Evolutionary conservation across 108 stramenopile genomes (phyloP), one percentile per base, ranked within the genome.

Genomic region (Conticribra weissflogii): DNA sequence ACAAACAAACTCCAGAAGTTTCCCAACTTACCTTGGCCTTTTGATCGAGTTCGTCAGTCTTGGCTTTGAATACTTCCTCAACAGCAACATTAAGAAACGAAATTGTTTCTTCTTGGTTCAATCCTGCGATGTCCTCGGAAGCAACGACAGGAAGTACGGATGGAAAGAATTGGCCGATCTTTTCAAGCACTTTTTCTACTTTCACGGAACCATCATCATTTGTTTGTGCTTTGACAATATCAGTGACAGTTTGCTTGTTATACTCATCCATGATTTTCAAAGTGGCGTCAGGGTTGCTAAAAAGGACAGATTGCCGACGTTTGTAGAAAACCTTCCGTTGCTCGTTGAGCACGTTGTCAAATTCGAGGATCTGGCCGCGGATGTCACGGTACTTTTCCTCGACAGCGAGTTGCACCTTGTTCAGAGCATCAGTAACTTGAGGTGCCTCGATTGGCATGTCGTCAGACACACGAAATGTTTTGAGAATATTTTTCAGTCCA

Each of bases 381-480:
- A 93, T 90, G 32, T 92, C 92, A 22, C 86, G 82, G 55, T 93
- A 93, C 66, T 93, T 92, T 53, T 86, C 89, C 78, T 96, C 95
- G 18, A 96, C 95, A 1, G 81, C 88, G 19, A 74, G 63, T 59
- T 96, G 95, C 3, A 96, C 92, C 61, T 92, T 92, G 62, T 90
- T 81, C 68, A 96, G 63, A 17, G 92, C 87, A 9, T 93, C 88
- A 0, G 88, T 86, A 2, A 96, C 91, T 69, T 92, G 88, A 3
- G 84, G 87, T 14, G 92, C 92, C 67, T 96, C 95, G 30, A 96
- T 79, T 19, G 95, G 92, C 92, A 96, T 92, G 72, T 96, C 92
- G 8, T 96, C 95, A 19, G 85, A 84, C 5, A 96, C 92, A 21
- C 95, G 85, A 78, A 96, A 96, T 61, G 85, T 91, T 66, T 91